Base-by-base conservation (phyloP, 2,329 filamentous ascomycete genomes). In the Thermoascus crustaceus region DNA sequence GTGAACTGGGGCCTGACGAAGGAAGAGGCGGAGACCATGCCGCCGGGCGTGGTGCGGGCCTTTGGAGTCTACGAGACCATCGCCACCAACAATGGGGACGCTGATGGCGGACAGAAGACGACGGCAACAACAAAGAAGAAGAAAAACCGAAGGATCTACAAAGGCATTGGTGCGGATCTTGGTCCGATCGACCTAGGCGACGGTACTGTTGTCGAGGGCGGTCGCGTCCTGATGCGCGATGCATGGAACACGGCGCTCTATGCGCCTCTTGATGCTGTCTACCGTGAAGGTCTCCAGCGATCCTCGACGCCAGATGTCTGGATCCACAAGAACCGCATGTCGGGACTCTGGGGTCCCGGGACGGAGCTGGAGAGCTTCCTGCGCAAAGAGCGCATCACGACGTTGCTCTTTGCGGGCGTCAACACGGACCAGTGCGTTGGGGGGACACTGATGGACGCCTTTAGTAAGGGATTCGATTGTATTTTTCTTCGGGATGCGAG, bases 361-460 rank as follows among this genome's bases (percentile, higher is more conserved):
- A 68, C 68, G 29, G 57, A 61, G 5, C 56, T 72, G 30, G 64
- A 63, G 35, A 52, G 55, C 24, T 65, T 60, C 24, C 50, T 76
- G 33, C 48, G 60, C 32, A 39, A 53, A 25, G 43, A 61, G 31
- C 58, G 59, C 0, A 66, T 64, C 38, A 64, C 44, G 29, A 77
- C 72, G 4, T 48, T 78, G 29, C 47, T 79, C 13, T 76, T 78
- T 42, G 57, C 70, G 1, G 75, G 75, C 0, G 74, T 77, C 8
- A 78, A 79, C 47, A 76, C 74, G 2, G 74, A 79, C 53, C 73
- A 77, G 49, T 78, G 75, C 47, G 74, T 79, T 5, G 61, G 69
- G 14, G 71, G 72, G 1, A 76, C 72, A 9, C 54, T 77, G 39
- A 60, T 64, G 32, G 73, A 79, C 55, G 71, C 69, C 2, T 74